Evolutionary conservation across 129 eudicot genomes (phyloP), one percentile per base, ranked within the genome.

Genomic region (carrot (Daucus carota)): DNA sequence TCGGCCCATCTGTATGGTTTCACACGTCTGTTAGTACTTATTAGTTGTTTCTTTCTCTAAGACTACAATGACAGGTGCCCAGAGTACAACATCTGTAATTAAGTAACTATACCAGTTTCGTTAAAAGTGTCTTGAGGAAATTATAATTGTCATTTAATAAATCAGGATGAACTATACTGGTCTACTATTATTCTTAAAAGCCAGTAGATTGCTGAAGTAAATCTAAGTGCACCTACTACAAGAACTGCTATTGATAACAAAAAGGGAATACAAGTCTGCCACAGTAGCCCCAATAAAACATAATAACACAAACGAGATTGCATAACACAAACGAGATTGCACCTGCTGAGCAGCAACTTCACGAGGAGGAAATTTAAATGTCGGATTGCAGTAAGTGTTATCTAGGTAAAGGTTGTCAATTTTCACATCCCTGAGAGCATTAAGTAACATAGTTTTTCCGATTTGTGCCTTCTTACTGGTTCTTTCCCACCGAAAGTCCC

Each of bases 401-500:
- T 93, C 98, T 70, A 90, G 75, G 87, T 93, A 88, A 20, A 93
- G 88, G 54, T 60, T 83, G 70, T 88, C 87, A 16, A 93, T 40
- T 77, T 85, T 84, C 60, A 79, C 85, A 76, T 87, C 82, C 74
- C 65, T 76, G 31, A 93, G 88, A 75, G 92, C 92, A 79, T 63
- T 81, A 44, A 88, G 85, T 59, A 93, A 88, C 98, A 88, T 86
- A 50, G 45, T 75, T 79, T 87, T 93, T 74, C 86, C 90, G 75
- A 79, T 83, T 42, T 88, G 68, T 26, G 85, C 78, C 77, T 80
- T 79, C 66, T 77, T 66, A 57, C 89, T 81, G 73, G 52, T 72
- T 66, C 9, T 77, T 84, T 93, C 96, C 98, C 96, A 93, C 20
- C 96, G 96, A 62, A 93, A 93, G 85, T 93, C 98, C 69, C 98